Conservation (phyloP, 371 early-diverging fungal genomes). For the Coemansia sp. region DNA sequence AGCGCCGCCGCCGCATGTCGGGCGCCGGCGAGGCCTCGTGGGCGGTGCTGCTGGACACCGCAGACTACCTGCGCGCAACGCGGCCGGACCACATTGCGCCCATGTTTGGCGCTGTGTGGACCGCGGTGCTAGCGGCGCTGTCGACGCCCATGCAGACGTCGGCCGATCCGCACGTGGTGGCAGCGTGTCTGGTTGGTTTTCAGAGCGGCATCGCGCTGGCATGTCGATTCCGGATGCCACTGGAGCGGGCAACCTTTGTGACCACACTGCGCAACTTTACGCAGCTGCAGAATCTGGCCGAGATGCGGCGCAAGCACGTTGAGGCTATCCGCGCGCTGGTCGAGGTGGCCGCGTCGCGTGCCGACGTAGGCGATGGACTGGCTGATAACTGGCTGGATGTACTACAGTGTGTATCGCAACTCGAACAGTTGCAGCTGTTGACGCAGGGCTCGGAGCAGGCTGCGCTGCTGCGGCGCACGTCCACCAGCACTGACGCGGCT, state of each 20-base stretch:
- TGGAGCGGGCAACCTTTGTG: conserved; percentile 87
- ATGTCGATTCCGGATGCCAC: conserved; percentile 82
- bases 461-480: conserved; percentile 23
- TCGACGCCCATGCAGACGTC: conserved; percentile 84
- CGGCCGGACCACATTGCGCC: conserved; percentile 86
- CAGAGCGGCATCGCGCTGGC: conserved; percentile 76
- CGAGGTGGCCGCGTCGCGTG: conserved; percentile 67
- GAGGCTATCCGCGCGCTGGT: conserved; percentile 83
- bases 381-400: conserved; percentile 88
- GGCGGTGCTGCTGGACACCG: conserved; percentile 43
- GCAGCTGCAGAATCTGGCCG: conserved; percentile 72
- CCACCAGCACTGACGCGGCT: conserved; percentile 44
- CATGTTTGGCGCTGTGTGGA: conserved; percentile 94
- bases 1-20: conserved; percentile 16
- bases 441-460: conserved; percentile 38
- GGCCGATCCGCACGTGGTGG: conserved; percentile 68
- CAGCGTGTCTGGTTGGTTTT: conserved; percentile 76
- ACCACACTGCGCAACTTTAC: conserved; percentile 87
- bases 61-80: conserved; percentile 64
- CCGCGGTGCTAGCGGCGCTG: conserved; percentile 80
- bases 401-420: conserved; percentile 79
- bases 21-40: conserved; percentile 13
- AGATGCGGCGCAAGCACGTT: conserved; percentile 83
- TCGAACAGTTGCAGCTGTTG: conserved; percentile 75
- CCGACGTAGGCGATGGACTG: conserved; percentile 76